These are phyloP conservation scores for Avena eriantha DNA, from an alignment of 176 grass and related monocot species.

Conservation along the genomic window DNA sequence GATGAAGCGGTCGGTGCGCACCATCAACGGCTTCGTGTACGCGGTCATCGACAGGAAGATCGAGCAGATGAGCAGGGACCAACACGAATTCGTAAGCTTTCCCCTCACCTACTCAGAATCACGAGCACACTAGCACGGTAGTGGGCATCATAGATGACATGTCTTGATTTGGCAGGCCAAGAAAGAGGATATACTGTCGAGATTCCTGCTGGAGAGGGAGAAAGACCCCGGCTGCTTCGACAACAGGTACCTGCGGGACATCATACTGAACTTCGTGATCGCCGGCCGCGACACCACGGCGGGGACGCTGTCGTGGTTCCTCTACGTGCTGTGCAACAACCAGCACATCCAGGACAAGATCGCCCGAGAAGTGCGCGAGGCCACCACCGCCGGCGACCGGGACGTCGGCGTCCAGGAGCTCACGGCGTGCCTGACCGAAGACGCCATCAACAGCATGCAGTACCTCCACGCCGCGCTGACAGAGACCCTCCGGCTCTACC, in stretches of 20 bases:
- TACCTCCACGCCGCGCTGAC: slow-evolving; percentile 82
- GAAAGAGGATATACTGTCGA: slow-evolving; percentile 77
- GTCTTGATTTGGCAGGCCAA: slow-evolving; percentile 38
- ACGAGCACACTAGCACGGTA: background rate
- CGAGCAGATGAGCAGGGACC: slow-evolving; percentile 45
- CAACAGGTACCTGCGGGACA: slow-evolving; percentile 72
- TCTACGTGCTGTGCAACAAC: slow-evolving; percentile 59
- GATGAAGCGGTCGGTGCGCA: slow-evolving; percentile 60
- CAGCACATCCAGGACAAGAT: slow-evolving; percentile 52
- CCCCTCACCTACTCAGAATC: background rate
- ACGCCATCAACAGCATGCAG: slow-evolving; percentile 61
- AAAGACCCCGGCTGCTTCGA: slow-evolving; percentile 45
- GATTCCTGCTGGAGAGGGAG: slow-evolving; percentile 66
- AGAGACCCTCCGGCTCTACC: slow-evolving; percentile 77
- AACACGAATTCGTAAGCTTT: slow-evolving; percentile 54
- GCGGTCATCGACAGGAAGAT: slow-evolving; percentile 52
- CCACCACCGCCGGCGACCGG: slow-evolving; percentile 21
- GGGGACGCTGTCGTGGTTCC: slow-evolving; percentile 68
- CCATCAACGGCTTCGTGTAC: slow-evolving; percentile 73
- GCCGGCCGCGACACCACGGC: slow-evolving; percentile 78
- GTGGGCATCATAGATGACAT: background rate
- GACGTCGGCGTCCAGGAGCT: slow-evolving; percentile 37
- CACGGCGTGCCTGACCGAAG: slow-evolving; percentile 45
- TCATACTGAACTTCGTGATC: slow-evolving; percentile 78
- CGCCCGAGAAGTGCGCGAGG: slow-evolving; percentile 47